Evolutionary conservation across 495 filamentous ascomycete genomes (phyloP).

Genomic region (Peziza echinospora): DNA sequence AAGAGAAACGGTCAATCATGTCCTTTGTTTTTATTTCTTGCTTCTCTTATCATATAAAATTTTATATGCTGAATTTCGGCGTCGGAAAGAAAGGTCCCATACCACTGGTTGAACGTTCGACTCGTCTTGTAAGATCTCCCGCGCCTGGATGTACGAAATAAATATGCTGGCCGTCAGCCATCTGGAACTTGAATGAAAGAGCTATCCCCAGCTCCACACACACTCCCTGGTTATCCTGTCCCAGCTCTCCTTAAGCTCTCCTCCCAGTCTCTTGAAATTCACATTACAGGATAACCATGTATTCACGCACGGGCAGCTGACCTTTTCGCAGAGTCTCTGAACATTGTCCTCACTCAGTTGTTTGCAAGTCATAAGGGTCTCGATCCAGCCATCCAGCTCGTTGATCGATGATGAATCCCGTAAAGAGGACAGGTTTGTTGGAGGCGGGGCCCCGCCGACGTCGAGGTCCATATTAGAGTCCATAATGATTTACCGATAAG

Average conservation of each 20-base stretch:
- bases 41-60: too few relatives aligned
- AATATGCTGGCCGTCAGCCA: not conserved
- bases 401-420: slow-evolving; percentile 74
- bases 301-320: slow-evolving; percentile 28
- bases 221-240: not conserved
- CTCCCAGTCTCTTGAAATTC: too few relatives aligned
- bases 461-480: slow-evolving; percentile 92
- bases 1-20: too few relatives aligned
- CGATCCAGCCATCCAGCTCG: slow-evolving; percentile 93
- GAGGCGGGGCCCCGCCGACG: slow-evolving; percentile 69
- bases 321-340: slow-evolving; percentile 90
- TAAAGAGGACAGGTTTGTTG: slow-evolving; percentile 31
- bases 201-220: not conserved
- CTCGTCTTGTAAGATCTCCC: slow-evolving; percentile 90
- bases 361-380: slow-evolving; percentile 95
- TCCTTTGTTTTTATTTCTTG: too few relatives aligned
- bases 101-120: slow-evolving; percentile 98
- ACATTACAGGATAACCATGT: too few relatives aligned
- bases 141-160: slow-evolving; percentile 53
- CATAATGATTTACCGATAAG: slow-evolving; percentile 28
- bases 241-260: not conserved
- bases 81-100: slow-evolving; percentile 25
- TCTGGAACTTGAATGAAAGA: not conserved
- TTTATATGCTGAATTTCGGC: too few relatives aligned
- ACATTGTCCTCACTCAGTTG: slow-evolving; percentile 89